phyloP scores from a whole-genome alignment of 768 basidiomycete species.

The Psilocybe sp. region DNA sequence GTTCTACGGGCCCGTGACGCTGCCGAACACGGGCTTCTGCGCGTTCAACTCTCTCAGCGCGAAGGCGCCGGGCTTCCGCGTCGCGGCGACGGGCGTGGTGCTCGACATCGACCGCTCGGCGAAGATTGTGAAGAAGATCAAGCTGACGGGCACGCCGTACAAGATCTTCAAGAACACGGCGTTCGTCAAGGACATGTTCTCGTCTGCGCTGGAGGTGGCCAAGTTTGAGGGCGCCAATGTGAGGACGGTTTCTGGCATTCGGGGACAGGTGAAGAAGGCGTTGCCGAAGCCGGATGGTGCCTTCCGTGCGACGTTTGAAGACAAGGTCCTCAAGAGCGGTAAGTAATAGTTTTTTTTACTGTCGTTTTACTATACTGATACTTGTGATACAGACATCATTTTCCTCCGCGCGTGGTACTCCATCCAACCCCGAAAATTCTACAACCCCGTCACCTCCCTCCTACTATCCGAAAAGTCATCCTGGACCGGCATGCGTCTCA shows the following conservation, averaged over 20 bases:
- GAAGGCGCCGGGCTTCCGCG: slow-evolving; percentile 75
- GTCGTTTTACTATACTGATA: not conserved
- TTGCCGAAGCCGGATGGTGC: slow-evolving; percentile 93
- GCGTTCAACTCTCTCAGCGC: slow-evolving; percentile 84
- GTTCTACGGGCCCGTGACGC: slow-evolving; percentile 89
- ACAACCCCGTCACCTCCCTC: slow-evolving; percentile 93
- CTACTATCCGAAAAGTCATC: slow-evolving; percentile 75
- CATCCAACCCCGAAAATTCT: slow-evolving; percentile 91
- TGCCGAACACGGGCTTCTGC: slow-evolving; percentile 96
- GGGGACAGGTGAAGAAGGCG: slow-evolving; percentile 97
- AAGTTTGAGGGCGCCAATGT: slow-evolving; percentile 99
- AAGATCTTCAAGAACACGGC: slow-evolving; percentile 99
- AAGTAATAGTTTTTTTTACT: slow-evolving; percentile 28
- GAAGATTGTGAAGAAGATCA: slow-evolving; percentile 98
- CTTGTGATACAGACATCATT: slow-evolving; percentile 67
- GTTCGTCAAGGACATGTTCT: slow-evolving; percentile 98
- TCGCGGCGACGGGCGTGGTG: slow-evolving; percentile 93
- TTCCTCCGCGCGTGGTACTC: slow-evolving; percentile 98
- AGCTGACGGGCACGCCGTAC: slow-evolving; percentile 91
- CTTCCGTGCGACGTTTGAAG: slow-evolving; percentile 96
- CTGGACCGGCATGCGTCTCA: slow-evolving; percentile 96
- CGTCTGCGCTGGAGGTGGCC: slow-evolving; percentile 86
- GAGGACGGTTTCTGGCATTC: slow-evolving; percentile 90
- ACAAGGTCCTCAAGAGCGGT: slow-evolving; percentile 96
- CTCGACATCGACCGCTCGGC: slow-evolving; percentile 89